Base-by-base conservation (phyloP, 805 yeast genomes). In the Hanseniaspora lachancei region DNA sequence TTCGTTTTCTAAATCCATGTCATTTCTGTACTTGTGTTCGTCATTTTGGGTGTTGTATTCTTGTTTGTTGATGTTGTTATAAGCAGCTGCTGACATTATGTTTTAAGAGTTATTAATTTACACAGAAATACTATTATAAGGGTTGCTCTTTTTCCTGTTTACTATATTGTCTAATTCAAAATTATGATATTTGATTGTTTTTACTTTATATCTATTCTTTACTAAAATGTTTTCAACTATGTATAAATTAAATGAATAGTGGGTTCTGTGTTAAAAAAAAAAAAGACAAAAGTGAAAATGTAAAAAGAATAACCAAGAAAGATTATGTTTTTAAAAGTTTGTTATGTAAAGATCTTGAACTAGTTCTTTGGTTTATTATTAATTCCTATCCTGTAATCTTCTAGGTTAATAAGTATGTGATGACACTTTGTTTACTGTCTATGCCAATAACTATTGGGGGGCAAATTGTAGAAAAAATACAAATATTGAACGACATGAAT, bases 1-100 rank as follows among this genome's bases (percentile, higher is more conserved):
- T 60, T 69, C 68, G 50, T 70, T 71, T 44, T 66, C 66, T 56
- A 32, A 20, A 39, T 46, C 39, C 38, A 32, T 46, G 10, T 50
- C 52, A 20, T 32, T n/a, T 23, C 39, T 34, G 36, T 47, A 40
- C 7, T 15, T 44, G 48, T 56, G 13, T 47, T 24, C 43, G 20
- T 39, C 53, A 53, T 51, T 27, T 32, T 36, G 29, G 18, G 16
- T 46, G 41, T 15, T 40, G 9, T 57, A 47, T 29, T 46, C 35
- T 16, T 20, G 34, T 15, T 51, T 24, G 13, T 40, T 29, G 7
- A 39, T 20, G 13, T 55, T 51, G 24, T 49, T 49, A 20, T 54
- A 52, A 18, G 46, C 41, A 18, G 56, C 56, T 29, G 56, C 47
- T 38, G 56, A 53, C 56, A 46, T 40, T 24, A 21, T 36, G 21